Conservation (phyloP, 176 grass and related monocot genomes). For the Eleusine indica region DNA sequence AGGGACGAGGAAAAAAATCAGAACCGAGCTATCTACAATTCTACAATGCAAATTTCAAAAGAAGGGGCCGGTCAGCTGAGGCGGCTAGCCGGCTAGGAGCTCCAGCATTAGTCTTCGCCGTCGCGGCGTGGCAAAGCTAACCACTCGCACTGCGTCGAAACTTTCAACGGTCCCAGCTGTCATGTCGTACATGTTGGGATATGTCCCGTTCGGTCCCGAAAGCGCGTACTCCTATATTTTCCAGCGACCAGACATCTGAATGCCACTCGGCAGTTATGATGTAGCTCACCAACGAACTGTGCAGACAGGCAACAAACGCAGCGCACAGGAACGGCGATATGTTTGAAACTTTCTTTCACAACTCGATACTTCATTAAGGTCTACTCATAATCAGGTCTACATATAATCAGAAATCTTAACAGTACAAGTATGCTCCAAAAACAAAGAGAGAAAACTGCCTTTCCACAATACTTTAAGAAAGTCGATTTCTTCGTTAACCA, state of each 20-base stretch:
- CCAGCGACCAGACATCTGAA: background rate
- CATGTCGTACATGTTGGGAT: too few species aligned
- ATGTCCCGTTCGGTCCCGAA: too few species aligned
- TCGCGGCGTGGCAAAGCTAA: too few species aligned
- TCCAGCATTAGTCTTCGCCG: too few species aligned
- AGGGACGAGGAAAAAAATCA: too few species aligned
- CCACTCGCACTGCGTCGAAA: too few species aligned
- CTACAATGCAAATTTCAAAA: too few species aligned
- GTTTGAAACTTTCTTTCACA: background rate
- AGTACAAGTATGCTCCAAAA: background rate
- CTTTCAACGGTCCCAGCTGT: too few species aligned
- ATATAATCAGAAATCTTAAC: constrained; percentile 15
- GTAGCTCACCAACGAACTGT: background rate
- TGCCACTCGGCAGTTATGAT: background rate
- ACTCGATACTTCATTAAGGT: constrained; percentile 18
- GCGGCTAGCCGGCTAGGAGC: too few species aligned
- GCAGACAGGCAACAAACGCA: background rate
- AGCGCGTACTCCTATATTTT: too few species aligned
- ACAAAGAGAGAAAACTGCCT: background rate
- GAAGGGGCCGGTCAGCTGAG: too few species aligned
- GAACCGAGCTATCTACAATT: too few species aligned
- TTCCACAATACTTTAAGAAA: constrained; percentile 31
- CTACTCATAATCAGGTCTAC: constrained; percentile 17
- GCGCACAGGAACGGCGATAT: background rate
- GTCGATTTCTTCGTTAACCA: constrained; percentile 11